These are phyloP conservation scores for Pseudogymnoascus sp. DNA, from an alignment of 2,329 filamentous ascomycete species.

Conservation along the genomic window DNA sequence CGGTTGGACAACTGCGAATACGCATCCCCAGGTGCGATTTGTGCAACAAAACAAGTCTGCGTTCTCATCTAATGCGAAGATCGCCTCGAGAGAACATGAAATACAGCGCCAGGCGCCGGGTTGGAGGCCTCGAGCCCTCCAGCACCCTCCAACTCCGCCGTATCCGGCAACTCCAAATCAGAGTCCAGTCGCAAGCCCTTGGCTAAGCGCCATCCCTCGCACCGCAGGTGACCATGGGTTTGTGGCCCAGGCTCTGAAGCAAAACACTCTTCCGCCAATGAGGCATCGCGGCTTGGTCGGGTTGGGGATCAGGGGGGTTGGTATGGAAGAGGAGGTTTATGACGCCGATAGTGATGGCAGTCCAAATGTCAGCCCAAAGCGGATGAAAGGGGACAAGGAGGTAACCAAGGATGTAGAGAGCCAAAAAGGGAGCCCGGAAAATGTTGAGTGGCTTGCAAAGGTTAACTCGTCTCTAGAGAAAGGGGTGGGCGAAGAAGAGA, in stretches of 20 bases:
- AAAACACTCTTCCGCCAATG: neutral
- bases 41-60: neutral
- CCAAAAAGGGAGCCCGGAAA: neutral
- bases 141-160: neutral
- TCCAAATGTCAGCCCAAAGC: neutral
- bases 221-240: neutral
- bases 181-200: constrained; percentile 28
- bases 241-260: neutral
- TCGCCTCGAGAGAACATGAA: neutral
- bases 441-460: neutral
- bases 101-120: neutral
- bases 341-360: neutral
- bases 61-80: neutral
- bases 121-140: neutral
- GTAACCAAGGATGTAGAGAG: neutral
- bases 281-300: neutral
- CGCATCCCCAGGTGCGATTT: neutral
- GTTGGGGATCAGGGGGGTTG: neutral
- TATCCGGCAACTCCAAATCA: neutral
- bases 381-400: neutral
- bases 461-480: neutral
- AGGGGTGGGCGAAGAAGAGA: neutral
- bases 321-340: neutral
- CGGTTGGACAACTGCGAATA: neutral
- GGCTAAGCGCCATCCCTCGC: constrained; percentile 36